Base-by-base conservation (phyloP, 2,329 filamentous ascomycete genomes). In the Pestalotiopsis sp. region DNA sequence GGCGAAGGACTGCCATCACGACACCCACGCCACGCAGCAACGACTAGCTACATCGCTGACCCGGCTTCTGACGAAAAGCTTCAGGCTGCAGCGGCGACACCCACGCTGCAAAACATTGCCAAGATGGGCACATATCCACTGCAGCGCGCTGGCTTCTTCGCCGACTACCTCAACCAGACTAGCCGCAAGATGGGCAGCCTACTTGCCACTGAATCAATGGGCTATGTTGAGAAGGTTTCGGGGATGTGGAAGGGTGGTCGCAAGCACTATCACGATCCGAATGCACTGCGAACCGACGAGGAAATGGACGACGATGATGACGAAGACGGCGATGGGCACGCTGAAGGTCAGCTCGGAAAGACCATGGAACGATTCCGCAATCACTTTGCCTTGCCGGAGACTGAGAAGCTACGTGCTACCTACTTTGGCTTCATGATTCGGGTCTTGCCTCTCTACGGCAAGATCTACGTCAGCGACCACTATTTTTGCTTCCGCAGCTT, bases 241-340 rank as follows among this genome's bases (percentile, higher is more conserved):
- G 95, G 94, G 49, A 98, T 98, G 93, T 96, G 96, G 90, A 93
- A 94, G 73, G 96, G 96, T 41, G 94, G 94, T 13, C 91, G 92
- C 74, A 94, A 92, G 75, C 95, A 98, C 80, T 99, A 98, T 75
- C 90, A 92, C 64, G 92, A 89, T 58, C 85, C 85, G 2, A 79
- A 82, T 59, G 86, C 82, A 25, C 80, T 87, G 57, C 83, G 81
- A 38, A 83, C 84, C 2, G 87, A 90, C 59, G 87, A 89, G 17
- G 85, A 88, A n/a, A 77, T 80, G 25, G 83, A 85, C 36, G 80
- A 84, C 4, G 85, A 86, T 31, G 85, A 86, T 59, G 84, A 86
- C n/a, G 84, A 85, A 31, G 67, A 20, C 45, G 45, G 45, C 17
- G 14, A 86, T 58, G 84, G 86, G n/a, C 84, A 85, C 31, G 66